A percentile compares a stretch with the other conserved stretches of the same genome.
phyloP scores from a whole-genome alignment of 208 protist genomes.

The Leishmania amazonensis region DNA sequence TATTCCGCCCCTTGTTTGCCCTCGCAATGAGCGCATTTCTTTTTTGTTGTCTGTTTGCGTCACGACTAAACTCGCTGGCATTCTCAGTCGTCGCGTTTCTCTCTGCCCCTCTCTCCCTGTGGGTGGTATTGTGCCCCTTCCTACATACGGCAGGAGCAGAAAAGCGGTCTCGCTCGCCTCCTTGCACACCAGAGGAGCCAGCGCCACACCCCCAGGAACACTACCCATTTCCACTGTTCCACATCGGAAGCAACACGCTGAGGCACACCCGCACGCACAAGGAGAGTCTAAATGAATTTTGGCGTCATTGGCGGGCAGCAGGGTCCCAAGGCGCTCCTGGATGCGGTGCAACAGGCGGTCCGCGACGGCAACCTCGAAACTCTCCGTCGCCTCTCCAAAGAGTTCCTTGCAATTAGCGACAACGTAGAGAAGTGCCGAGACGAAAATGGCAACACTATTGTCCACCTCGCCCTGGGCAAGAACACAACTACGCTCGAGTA shows the following conservation, averaged over 20 bases:
- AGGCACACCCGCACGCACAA: not conserved
- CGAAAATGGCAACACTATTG: slow-evolving; percentile 84
- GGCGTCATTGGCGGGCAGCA: slow-evolving; percentile 82
- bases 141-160: not conserved
- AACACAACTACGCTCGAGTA: slow-evolving; percentile 67
- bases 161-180: not conserved
- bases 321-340: slow-evolving; percentile 84
- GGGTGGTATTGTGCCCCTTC: not conserved
- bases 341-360: slow-evolving; percentile 75
- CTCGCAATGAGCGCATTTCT: not conserved
- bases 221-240: not conserved
- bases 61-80: not conserved
- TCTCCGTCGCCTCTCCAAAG: slow-evolving; percentile 59
- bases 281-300: slow-evolving; percentile 28
- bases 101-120: not conserved
- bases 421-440: slow-evolving; percentile 89
- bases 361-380: slow-evolving; percentile 69
- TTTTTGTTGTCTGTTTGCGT: no score
- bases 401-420: slow-evolving; percentile 77
- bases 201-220: not conserved
- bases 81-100: not conserved
- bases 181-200: not conserved
- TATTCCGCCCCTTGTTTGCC: not conserved
- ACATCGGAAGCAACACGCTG: not conserved
- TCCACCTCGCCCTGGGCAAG: slow-evolving; percentile 79